Percentiles rank a stretch among this genome's conserved stretches.
Evolutionary conservation across 257 asterid genomes (phyloP).

Genomic region (Fraxinus cuspidata): DNA sequence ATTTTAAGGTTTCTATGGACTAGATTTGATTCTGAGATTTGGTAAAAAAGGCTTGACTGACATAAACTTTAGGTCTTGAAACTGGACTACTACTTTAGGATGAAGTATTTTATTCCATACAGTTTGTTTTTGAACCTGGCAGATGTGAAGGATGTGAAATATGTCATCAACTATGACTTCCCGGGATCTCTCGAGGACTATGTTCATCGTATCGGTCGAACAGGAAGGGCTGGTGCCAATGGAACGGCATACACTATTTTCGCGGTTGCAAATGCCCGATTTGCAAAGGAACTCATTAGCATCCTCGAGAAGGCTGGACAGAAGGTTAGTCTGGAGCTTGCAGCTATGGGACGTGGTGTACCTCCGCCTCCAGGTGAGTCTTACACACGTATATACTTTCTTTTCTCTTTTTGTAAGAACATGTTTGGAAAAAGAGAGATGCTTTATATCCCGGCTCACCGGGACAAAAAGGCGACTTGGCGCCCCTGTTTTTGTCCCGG

Average conservation of each 20-base stretch:
- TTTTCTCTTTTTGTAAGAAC: neutral
- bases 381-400: neutral
- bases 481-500: too few relatives aligned
- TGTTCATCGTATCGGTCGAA: constrained; percentile 96
- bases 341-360: constrained; percentile 93
- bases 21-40: neutral
- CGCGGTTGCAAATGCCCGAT: constrained; percentile 95
- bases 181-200: constrained; percentile 98
- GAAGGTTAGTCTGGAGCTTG: constrained; percentile 84
- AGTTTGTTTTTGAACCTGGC: constrained; percentile 30
- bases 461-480: too few relatives aligned
- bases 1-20: neutral
- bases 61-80: neutral
- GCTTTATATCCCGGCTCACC: too few relatives aligned
- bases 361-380: constrained; percentile 93
- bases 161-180: constrained; percentile 90
- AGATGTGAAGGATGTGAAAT: constrained; percentile 98
- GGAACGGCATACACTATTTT: constrained; percentile 95
- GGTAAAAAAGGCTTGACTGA: neutral
- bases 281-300: constrained; percentile 78
- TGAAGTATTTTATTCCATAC: neutral
- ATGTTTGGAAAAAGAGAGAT: too few relatives aligned
- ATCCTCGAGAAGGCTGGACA: constrained; percentile 94
- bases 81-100: neutral
- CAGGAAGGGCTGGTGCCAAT: constrained; percentile 98